Conservation (phyloP, 768 basidiomycete genomes). For the Termitomyces sp. region DNA sequence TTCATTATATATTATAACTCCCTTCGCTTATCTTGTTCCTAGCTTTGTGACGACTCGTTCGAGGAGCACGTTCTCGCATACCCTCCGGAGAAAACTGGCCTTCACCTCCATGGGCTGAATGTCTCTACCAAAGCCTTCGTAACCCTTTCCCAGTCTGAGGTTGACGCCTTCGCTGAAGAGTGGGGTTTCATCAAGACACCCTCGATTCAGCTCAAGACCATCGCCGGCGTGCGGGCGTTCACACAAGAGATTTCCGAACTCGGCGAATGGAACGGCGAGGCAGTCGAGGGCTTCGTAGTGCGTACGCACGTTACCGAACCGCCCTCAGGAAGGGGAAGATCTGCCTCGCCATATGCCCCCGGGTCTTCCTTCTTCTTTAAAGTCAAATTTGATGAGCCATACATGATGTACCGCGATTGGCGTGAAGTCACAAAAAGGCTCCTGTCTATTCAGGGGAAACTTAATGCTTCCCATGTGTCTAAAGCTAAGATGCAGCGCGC, state of each 20-base stretch:
- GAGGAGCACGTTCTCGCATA: conserved; percentile 95
- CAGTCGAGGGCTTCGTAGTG: conserved; percentile 93
- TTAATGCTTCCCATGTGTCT: conserved; percentile 37
- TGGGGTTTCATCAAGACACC: conserved; percentile 90
- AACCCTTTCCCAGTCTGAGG: conserved; percentile 60
- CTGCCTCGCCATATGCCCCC: conserved; percentile 59
- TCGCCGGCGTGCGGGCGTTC: conserved; percentile 69
- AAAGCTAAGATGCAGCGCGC: conserved; percentile 66
- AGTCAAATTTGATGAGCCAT: conserved; percentile 97
- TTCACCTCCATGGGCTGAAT: conserved; percentile 93
- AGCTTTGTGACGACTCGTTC: conserved; percentile 97
- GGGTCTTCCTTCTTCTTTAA: conserved; percentile 98
- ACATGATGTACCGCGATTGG: conserved; percentile 99
- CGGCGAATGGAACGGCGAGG: conserved; percentile 79
- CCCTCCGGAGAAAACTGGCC: conserved; percentile 74
- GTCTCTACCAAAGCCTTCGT: conserved; percentile 57
- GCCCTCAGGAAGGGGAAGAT: conserved; percentile 25
- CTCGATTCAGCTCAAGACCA: conserved; percentile 49
- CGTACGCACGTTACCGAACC: conserved; percentile 59
- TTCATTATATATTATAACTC: background rate
- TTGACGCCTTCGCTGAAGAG: conserved; percentile 78
- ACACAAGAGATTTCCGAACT: conserved; percentile 58
- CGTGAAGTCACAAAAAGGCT: conserved; percentile 85
- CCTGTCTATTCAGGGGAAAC: conserved; percentile 31
- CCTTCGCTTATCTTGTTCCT: background rate